Conservation (phyloP, 495 filamentous ascomycete species). For the Trichoderma reesei region DNA sequence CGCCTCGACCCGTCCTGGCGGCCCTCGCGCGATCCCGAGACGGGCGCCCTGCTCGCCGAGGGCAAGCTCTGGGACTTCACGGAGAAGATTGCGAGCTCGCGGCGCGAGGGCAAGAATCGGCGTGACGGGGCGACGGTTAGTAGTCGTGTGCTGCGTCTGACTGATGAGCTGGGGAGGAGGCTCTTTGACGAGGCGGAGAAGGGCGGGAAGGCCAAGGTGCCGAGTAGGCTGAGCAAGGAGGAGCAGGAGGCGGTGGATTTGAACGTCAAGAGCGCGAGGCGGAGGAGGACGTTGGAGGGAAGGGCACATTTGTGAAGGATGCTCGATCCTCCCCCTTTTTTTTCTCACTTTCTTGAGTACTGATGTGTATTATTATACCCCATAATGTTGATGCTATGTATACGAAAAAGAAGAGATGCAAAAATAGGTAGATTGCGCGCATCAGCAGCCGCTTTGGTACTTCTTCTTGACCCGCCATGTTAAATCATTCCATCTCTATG, state of each 20-base stretch:
- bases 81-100: conserved; percentile 69
- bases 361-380: conserved; percentile 7
- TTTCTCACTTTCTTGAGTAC: not conserved
- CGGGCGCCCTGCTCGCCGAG: conserved; percentile 51
- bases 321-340: not conserved
- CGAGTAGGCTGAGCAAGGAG: conserved; percentile 29
- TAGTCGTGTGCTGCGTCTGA: conserved; percentile 66
- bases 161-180: conserved; percentile 46
- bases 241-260: conserved; percentile 28
- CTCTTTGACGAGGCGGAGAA: conserved; percentile 36
- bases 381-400: not conserved
- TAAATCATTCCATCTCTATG: not conserved
- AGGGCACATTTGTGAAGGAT: conserved; percentile 35
- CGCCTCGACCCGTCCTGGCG: conserved; percentile 70
- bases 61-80: conserved; percentile 85
- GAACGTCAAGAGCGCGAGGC: conserved; percentile 29
- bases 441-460: not conserved
- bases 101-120: conserved; percentile 90
- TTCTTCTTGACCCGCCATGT: not conserved
- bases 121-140: conserved; percentile 84
- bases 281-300: conserved; percentile 31
- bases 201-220: conserved; percentile 21
- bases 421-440: not conserved
- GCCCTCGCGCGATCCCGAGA: conserved; percentile 51
- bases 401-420: not conserved